Evolutionary conservation across 495 filamentous ascomycete genomes (phyloP).

Genomic region (Penicillium chermesinum): DNA sequence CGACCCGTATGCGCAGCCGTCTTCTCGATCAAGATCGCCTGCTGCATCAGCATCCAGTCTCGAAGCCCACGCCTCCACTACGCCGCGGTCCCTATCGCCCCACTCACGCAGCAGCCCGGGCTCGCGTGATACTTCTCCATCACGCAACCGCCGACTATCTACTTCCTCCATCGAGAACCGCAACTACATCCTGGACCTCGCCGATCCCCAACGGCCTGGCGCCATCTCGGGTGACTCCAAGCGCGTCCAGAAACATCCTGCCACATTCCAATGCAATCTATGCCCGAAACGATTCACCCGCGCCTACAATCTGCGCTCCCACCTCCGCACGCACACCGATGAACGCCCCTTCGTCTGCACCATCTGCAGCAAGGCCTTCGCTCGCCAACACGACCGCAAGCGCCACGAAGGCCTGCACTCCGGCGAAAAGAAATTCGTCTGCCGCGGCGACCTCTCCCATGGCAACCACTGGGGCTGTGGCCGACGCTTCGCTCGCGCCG

Average conservation of each 20-base stretch:
- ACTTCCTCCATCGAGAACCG: constrained; percentile 81
- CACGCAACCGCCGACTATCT: constrained; percentile 69
- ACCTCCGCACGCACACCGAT: constrained; percentile 87
- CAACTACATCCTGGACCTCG: constrained; percentile 88
- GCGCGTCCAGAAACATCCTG: constrained; percentile 91
- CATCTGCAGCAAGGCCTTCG: constrained; percentile 94
- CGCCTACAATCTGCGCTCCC: constrained; percentile 87
- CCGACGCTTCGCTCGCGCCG: constrained; percentile 87
- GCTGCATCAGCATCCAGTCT: constrained; percentile 41
- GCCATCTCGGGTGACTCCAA: constrained; percentile 56
- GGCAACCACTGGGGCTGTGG: constrained; percentile 87
- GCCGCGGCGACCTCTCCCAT: constrained; percentile 80
- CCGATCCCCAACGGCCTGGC: constrained; percentile 79
- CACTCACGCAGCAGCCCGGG: constrained; percentile 41
- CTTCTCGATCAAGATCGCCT: constrained; percentile 41
- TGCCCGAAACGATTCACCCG: constrained; percentile 86
- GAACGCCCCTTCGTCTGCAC: constrained; percentile 93
- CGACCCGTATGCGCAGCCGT: constrained; percentile 58
- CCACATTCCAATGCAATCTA: constrained; percentile 80
- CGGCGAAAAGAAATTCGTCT: constrained; percentile 96
- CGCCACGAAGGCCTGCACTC: constrained; percentile 86
- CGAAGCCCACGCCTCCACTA: constrained; percentile 39
- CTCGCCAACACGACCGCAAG: constrained; percentile 89
- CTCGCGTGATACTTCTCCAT: constrained; percentile 56
- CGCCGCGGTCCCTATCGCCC: constrained; percentile 66